Percentiles rank a stretch among this genome's conserved stretches.
phyloP scores from a whole-genome alignment of 768 basidiomycete genomes.

The Leucosporidium scottii region DNA sequence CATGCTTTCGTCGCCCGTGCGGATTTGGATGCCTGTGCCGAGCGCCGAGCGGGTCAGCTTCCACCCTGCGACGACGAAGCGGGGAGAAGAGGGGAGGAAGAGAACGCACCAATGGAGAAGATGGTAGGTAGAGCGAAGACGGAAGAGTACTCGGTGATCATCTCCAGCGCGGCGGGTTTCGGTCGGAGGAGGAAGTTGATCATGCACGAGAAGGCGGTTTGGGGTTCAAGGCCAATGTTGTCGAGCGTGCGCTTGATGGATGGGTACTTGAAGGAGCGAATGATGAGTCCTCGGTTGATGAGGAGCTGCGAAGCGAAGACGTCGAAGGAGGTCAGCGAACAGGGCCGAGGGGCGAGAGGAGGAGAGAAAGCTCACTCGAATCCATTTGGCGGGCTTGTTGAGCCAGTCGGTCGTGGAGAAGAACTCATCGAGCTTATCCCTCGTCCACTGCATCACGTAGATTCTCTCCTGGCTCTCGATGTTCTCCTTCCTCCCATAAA shows the following conservation, averaged over 20 bases:
- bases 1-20: constrained; percentile 26
- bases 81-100: too few relatives aligned
- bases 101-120: constrained; percentile 10
- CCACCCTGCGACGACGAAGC: too few relatives aligned
- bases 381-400: too few relatives aligned
- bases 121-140: constrained; percentile 22
- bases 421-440: too few relatives aligned
- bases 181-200: constrained; percentile 25
- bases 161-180: constrained; percentile 16
- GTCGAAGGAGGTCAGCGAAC: too few relatives aligned
- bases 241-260: background rate
- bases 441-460: too few relatives aligned
- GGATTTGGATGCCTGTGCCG: constrained; percentile 12
- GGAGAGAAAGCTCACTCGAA: too few relatives aligned
- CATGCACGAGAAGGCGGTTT: constrained; percentile 20
- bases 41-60: too few relatives aligned
- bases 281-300: constrained; percentile 25
- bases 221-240: constrained; percentile 1
- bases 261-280: constrained; percentile 16
- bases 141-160: constrained; percentile 20
- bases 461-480: too few relatives aligned
- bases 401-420: too few relatives aligned
- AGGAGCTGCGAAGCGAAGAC: constrained; percentile 6
- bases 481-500: too few relatives aligned
- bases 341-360: too few relatives aligned